These are phyloP conservation scores for Trametes sanguinea DNA, from an alignment of 768 basidiomycete species.

Conservation along the genomic window DNA sequence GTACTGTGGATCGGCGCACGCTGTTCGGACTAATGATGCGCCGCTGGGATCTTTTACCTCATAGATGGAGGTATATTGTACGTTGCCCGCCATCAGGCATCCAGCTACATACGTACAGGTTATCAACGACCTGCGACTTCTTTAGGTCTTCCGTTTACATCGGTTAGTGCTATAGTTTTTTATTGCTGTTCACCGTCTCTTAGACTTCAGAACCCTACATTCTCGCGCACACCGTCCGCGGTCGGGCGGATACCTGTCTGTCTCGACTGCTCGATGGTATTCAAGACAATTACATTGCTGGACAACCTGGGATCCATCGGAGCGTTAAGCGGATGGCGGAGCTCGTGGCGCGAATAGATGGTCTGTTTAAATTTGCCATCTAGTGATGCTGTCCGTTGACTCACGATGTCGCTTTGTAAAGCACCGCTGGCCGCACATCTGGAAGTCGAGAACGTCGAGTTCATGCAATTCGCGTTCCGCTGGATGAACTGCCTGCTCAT, in stretches of 20 bases:
- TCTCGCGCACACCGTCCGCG: too few species aligned
- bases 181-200: too few species aligned
- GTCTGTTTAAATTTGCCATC: too few species aligned
- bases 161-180: conserved; percentile 57
- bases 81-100: too few species aligned
- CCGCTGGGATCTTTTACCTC: too few species aligned
- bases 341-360: conserved; percentile 87
- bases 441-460: conserved; percentile 90
- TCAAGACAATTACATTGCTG: conserved; percentile 96
- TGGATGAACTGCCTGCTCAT: conserved; percentile 99
- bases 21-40: too few species aligned
- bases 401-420: conserved; percentile 31
- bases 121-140: too few species aligned
- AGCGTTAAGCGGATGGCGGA: conserved; percentile 94
- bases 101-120: too few species aligned
- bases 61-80: too few species aligned
- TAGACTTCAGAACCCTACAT: too few species aligned
- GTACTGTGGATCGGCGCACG: too few species aligned
- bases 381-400: background rate
- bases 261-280: conserved; percentile 95
- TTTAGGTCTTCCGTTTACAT: too few species aligned
- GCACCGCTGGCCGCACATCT: conserved; percentile 88
- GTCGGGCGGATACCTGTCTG: conserved; percentile 94
- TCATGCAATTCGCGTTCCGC: conserved; percentile 99
- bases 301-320: conserved; percentile 94